Evolutionary conservation across 805 yeast genomes (phyloP), one percentile per base, ranked within the genome.

Genomic region (Kodamaea kakaduensis): DNA sequence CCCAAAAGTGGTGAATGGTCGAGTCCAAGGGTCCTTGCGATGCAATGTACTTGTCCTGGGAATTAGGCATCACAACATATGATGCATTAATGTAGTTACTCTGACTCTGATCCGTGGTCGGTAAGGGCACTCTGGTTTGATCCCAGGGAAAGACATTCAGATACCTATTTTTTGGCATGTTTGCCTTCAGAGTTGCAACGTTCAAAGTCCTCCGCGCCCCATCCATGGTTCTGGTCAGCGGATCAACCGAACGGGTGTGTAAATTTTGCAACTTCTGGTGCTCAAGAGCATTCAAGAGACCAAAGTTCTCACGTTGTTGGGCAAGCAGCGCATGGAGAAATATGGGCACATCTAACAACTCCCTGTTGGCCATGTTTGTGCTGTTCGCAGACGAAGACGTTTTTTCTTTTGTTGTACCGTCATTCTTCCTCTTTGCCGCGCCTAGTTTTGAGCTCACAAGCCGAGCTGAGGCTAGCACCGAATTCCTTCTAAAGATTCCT

Each of bases 11-110:
- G 25, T 54, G 59, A 10, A 51, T 46, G 1, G 78, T 73, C 10
- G 37, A 31, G 0, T 40, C 31, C n/a, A 66, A 50, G 2, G 79
- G 79, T 2, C 90, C 94, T 50, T 84, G 94, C 2, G 83, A 67
- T 0, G 87, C 84, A 20, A 84, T 79, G 51, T 79, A 83, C n/a
- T 42, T 44, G 25, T 36, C 22, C 4, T 33, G 21, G 9, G 34
- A 24, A 13, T 31, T 27, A 14, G 26, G 13, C 20, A 31, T 21
- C 2, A 37, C 27, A 16, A 65, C 50, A 34, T 54, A 50, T 17
- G 69, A 62, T 8, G 73, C 73, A 44, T 67, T 67, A 23, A 64
- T 61, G 42, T 65, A 67, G 43, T 66, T 69, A 9, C 38, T 32
- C 4, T 28, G 22, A 22, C 47, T 42, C 3, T 30, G 17, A 7